Conservation (phyloP, 208 protist genomes). For the Leishmania martiniquensis region DNA sequence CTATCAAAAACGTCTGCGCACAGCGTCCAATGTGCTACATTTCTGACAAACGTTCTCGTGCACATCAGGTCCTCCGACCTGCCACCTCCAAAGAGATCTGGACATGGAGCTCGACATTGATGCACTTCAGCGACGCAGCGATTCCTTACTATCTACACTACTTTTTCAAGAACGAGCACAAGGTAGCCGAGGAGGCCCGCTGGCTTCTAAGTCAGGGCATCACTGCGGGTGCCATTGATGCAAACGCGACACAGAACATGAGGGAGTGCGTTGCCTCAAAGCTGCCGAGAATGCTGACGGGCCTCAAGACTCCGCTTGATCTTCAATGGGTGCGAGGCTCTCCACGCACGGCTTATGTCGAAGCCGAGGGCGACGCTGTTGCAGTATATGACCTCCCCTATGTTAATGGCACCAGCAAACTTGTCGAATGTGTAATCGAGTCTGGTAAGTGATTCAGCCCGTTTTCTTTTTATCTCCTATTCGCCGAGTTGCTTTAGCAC, state of each 20-base stretch:
- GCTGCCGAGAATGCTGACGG: background rate
- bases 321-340: background rate
- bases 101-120: background rate
- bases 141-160: background rate
- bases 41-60: background rate
- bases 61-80: background rate
- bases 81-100: background rate
- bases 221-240: background rate
- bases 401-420: background rate
- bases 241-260: background rate
- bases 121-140: background rate
- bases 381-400: slow-evolving; percentile 11
- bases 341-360: background rate
- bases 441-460: background rate
- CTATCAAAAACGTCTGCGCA: background rate
- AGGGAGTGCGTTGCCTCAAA: background rate
- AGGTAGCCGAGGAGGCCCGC: background rate
- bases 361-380: slow-evolving; percentile 1
- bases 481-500: too few species aligned
- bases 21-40: background rate
- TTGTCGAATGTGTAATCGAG: background rate
- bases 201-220: background rate
- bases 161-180: background rate
- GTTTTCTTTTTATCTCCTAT: too few species aligned
- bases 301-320: background rate